phyloP scores from a whole-genome alignment of 208 protist species.

The Leishmania turanica region DNA sequence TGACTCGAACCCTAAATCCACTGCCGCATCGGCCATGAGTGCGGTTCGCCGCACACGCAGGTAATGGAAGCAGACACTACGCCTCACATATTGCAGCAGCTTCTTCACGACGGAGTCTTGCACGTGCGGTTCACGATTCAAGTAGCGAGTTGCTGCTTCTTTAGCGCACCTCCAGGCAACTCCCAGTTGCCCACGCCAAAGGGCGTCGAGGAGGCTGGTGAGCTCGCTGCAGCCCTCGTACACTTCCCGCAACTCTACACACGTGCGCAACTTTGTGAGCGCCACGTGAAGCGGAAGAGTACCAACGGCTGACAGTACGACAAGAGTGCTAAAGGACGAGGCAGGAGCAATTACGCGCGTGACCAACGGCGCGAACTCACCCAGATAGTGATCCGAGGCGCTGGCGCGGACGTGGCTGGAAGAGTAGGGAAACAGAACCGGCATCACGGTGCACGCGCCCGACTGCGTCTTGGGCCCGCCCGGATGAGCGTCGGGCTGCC shows the following conservation, averaged over 20 bases:
- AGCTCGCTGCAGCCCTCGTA: constrained; percentile 35
- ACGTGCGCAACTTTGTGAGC: constrained; percentile 29
- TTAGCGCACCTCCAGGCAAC: constrained; percentile 29
- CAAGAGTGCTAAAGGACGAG: constrained; percentile 30
- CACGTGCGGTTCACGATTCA: constrained; percentile 14
- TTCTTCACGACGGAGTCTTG: constrained; percentile 1
- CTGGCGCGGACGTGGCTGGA: constrained; percentile 12
- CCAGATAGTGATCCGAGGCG: constrained; percentile 18
- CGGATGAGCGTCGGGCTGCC: neutral
- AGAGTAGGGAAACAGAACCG: constrained; percentile 19
- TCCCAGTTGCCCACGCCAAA: constrained; percentile 35
- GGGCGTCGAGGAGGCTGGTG: constrained; percentile 21
- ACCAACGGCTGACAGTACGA: constrained; percentile 46
- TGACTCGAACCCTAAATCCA: constrained; percentile 15
- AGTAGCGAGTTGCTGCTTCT: constrained; percentile 27
- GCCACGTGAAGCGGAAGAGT: constrained; percentile 41
- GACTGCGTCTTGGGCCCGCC: neutral
- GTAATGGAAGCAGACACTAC: constrained; percentile 49
- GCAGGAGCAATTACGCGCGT: constrained; percentile 27
- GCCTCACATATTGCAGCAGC: constrained; percentile 30
- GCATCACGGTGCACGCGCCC: constrained; percentile 17
- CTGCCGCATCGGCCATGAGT: constrained; percentile 24
- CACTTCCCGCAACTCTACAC: constrained; percentile 36
- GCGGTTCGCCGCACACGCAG: constrained; percentile 3
- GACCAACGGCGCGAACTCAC: constrained; percentile 29